Base-by-base conservation (phyloP, 2,329 filamentous ascomycete species). In the Xylariaceae sp. region DNA sequence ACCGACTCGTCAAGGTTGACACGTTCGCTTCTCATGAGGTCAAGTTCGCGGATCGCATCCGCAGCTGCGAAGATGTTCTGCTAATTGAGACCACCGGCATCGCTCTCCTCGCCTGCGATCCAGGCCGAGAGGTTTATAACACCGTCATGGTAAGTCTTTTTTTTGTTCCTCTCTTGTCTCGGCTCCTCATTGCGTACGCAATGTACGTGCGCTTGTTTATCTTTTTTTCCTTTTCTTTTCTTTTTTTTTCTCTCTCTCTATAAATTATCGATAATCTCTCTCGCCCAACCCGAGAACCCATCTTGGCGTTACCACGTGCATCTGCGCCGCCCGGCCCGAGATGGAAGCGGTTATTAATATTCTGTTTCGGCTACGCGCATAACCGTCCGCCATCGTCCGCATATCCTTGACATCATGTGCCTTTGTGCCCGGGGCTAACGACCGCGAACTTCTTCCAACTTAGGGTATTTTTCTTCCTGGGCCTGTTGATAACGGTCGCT, bases 11-110 rank as follows among this genome's bases (percentile, higher is more conserved):
- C 6, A 62, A 54, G 9, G 47, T 69, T 19, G 66, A 70, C 35
- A 62, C 64, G 1, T 66, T 68, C 40, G 58, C 54, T 5, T 58
- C 57, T 12, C 52, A 66, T 39, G 60, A 64, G 51, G 50, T 75
- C 62, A 71, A 68, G 46, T 75, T 75, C 50, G 47, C 62, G 4
- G 67, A 74, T 47, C 61, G 58, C n/a, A 60, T 74, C 35, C 67
- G 72, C 19, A 74, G 65, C 53, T 75, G 73, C 31, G 72, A 75
- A 50, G 73, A 75, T 63, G 67, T 60, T 0, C 39, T 74, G 11
- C 61, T 74, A 6, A 51, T 74, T 1, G 68, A 74, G 52, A 63
- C 66, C 1, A 50, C 64, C 9, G 68, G 70, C 12, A 3, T 74
- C 1, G 73, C 72, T 1, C 62, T 75, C 31, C 47, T 73, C 3